Evolutionary conservation across 345 rosid species (phyloP).

Genomic region (Euphorbia peplus): DNA sequence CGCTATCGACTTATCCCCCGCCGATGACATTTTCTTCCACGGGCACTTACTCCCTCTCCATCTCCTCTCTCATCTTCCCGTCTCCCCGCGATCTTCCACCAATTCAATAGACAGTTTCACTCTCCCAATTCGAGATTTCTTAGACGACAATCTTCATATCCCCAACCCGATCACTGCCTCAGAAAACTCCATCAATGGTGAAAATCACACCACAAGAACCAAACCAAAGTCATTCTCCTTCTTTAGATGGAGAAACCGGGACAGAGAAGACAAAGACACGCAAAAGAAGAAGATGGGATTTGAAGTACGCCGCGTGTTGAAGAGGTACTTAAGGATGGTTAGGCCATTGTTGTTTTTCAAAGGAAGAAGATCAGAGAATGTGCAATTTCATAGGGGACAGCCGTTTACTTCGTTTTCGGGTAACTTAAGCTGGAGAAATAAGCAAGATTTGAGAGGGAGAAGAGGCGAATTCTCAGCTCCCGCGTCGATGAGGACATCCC

Average conservation of each 20-base stretch:
- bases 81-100: conserved; percentile 72
- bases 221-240: conserved; percentile 76
- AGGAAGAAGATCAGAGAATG: conserved; percentile 50
- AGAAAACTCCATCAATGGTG: conserved; percentile 7
- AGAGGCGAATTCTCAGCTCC: conserved; percentile 78
- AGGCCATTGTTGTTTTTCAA: conserved; percentile 49
- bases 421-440: conserved; percentile 33
- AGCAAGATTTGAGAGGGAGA: conserved; percentile 44
- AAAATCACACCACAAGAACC: neutral
- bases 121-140: conserved; percentile 45
- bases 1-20: conserved; percentile 86
- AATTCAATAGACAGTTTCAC: conserved; percentile 66
- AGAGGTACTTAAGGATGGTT: conserved; percentile 55
- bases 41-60: conserved; percentile 97
- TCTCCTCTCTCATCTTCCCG: conserved; percentile 73
- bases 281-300: conserved; percentile 50
- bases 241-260: conserved; percentile 58
- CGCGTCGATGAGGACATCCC: conserved; percentile 85
- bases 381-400: conserved; percentile 34
- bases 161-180: neutral
- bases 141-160: conserved; percentile 36
- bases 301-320: conserved; percentile 55
- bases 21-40: conserved; percentile 96
- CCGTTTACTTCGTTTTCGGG: conserved; percentile 49
- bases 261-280: conserved; percentile 39